A percentile compares a stretch with the other conserved stretches of the same genome.
Evolutionary conservation across 2,329 filamentous ascomycete genomes (phyloP).

Genomic region (Cryphonectria japonica): DNA sequence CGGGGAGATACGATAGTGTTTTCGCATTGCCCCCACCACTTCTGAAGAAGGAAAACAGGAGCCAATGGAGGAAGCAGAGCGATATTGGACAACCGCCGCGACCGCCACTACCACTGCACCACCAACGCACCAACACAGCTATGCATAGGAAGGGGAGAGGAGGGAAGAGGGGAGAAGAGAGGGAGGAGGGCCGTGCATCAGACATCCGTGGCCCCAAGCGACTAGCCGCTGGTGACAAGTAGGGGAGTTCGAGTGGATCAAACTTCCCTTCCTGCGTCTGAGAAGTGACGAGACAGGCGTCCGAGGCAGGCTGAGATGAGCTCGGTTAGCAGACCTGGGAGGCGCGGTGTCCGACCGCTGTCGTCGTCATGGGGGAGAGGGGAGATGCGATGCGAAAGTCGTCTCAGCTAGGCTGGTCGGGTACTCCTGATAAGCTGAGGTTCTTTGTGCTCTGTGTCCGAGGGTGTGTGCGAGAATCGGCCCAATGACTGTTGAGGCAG

Average conservation of each 20-base stretch:
- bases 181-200: neutral
- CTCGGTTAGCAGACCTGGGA: neutral
- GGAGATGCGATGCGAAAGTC: neutral
- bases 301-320: slow-evolving; percentile 4
- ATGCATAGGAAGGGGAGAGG: neutral
- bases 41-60: neutral
- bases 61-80: neutral
- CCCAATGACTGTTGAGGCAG: neutral
- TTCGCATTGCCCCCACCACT: neutral
- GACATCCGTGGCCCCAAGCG: neutral
- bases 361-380: neutral
- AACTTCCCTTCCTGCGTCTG: neutral
- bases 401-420: neutral
- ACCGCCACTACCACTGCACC: neutral
- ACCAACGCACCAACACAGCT: neutral
- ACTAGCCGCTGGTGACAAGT: neutral
- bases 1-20: neutral
- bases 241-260: neutral
- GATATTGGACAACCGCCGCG: neutral
- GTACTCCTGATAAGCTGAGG: neutral
- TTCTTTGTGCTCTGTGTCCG: slow-evolving; percentile 17
- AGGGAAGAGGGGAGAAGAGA: neutral
- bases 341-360: neutral
- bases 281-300: slow-evolving; percentile 16
- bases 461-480: neutral